These are phyloP conservation scores for Mycena metata DNA, from an alignment of 768 basidiomycete genomes.

Conservation along the genomic window DNA sequence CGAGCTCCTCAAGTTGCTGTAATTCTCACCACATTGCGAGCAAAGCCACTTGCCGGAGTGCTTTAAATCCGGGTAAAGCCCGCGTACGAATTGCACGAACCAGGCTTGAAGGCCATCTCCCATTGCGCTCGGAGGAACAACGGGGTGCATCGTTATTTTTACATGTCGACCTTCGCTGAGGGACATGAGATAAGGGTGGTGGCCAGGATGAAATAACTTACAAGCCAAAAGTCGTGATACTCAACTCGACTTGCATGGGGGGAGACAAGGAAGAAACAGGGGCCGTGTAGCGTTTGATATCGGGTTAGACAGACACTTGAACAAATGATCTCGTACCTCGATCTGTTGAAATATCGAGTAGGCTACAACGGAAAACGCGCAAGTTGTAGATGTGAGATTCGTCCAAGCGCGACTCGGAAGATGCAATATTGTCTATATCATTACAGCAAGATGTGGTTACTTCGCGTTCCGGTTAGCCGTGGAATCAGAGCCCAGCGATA, in stretches of 20 bases:
- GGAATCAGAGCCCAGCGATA: slow-evolving; percentile 59
- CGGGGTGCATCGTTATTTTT: slow-evolving; percentile 14
- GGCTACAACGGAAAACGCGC: no score
- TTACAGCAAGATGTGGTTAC: slow-evolving; percentile 2
- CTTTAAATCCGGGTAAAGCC: slow-evolving; percentile 4
- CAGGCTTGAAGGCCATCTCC: neutral
- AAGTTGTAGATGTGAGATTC: no score
- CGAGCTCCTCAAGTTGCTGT: neutral
- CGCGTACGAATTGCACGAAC: neutral
- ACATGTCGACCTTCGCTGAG: slow-evolving; percentile 22
- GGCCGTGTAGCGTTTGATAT: no score
- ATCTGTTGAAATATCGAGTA: no score
- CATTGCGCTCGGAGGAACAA: neutral
- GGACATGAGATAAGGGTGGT: neutral
- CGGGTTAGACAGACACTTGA: no score
- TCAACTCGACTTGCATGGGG: slow-evolving; percentile 29
- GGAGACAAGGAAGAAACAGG: neutral
- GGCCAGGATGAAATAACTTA: neutral
- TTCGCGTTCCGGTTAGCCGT: no score
- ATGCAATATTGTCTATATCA: neutral
- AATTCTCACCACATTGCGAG: slow-evolving; percentile 20
- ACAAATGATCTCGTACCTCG: no score
- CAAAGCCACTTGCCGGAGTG: slow-evolving; percentile 26
- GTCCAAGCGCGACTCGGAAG: no score
- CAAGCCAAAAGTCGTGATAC: slow-evolving; percentile 22